Percentiles rank a stretch among this genome's conserved stretches.
Evolutionary conservation across 352 stramenopile species (phyloP).

Genomic region (Nothophytophthora sp.): DNA sequence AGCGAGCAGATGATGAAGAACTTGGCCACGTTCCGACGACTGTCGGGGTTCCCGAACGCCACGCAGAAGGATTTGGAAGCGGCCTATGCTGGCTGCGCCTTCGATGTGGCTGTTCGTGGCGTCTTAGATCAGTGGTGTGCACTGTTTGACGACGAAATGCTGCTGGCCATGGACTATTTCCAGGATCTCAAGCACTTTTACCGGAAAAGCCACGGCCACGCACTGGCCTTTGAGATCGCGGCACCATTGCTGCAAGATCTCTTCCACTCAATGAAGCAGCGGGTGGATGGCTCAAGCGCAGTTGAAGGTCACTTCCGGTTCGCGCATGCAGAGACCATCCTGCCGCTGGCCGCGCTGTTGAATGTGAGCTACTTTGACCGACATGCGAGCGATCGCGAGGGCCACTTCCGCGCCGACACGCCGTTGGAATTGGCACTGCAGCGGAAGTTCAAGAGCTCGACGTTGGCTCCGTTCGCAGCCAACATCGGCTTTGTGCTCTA

Average conservation of each 20-base stretch:
- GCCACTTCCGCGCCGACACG: slow-evolving; percentile 62
- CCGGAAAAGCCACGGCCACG: slow-evolving; percentile 78
- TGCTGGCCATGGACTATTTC: slow-evolving; percentile 85
- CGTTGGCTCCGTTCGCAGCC: slow-evolving; percentile 67
- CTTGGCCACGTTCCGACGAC: slow-evolving; percentile 44
- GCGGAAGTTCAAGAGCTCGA: slow-evolving; percentile 59
- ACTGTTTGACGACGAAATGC: slow-evolving; percentile 63
- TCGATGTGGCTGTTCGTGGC: slow-evolving; percentile 66
- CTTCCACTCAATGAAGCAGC: slow-evolving; percentile 51
- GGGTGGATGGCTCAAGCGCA: slow-evolving; percentile 28
- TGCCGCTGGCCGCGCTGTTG: slow-evolving; percentile 72
- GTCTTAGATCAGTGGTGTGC: slow-evolving; percentile 63
- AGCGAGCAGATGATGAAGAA: slow-evolving; percentile 56
- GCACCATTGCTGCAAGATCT: slow-evolving; percentile 71
- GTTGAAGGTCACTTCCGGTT: slow-evolving; percentile 81
- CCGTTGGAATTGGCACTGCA: slow-evolving; percentile 46
- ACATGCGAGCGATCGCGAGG: slow-evolving; percentile 49
- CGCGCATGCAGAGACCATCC: slow-evolving; percentile 82
- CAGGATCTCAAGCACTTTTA: slow-evolving; percentile 89
- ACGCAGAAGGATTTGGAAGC: slow-evolving; percentile 72
- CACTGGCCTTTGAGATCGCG: slow-evolving; percentile 74
- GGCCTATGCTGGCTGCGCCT: slow-evolving; percentile 78
- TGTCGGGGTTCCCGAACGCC: slow-evolving; percentile 16
- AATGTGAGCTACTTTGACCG: slow-evolving; percentile 75
- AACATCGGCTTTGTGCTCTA: slow-evolving; percentile 88